Conservation (phyloP, 371 early-diverging fungal species). For the Mucor piriformis region DNA sequence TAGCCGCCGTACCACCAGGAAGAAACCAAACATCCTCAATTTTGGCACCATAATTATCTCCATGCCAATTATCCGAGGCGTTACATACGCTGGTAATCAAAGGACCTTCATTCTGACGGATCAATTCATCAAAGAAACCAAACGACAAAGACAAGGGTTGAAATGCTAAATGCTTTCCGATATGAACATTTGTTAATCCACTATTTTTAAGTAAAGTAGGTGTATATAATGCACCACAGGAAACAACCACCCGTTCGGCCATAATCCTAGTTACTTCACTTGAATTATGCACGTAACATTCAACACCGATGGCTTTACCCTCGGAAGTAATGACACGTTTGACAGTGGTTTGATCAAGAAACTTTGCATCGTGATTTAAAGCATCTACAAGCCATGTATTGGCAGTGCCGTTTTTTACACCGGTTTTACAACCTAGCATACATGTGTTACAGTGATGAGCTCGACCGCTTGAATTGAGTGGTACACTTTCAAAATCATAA, state of each 20-base stretch:
- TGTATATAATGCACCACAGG: constrained; percentile 67
- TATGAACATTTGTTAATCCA: constrained; percentile 66
- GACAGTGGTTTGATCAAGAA: constrained; percentile 62
- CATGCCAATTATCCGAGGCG: constrained; percentile 27
- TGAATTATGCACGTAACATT: constrained; percentile 23
- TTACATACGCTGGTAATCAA: constrained; percentile 54
- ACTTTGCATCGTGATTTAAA: constrained; percentile 54
- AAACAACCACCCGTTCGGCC: constrained; percentile 60
- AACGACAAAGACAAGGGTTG: constrained; percentile 39
- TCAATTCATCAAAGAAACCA: constrained; percentile 53
- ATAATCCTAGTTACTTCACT: constrained; percentile 13
- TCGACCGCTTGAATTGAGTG: constrained; percentile 67
- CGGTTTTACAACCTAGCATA: constrained; percentile 67
- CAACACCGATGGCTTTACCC: constrained; percentile 51
- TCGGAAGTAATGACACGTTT: constrained; percentile 51
- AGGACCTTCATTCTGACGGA: constrained; percentile 57
- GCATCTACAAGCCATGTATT: constrained; percentile 75
- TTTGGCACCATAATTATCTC: constrained; percentile 63
- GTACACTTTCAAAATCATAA: constrained; percentile 56
- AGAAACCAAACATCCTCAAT: constrained; percentile 59
- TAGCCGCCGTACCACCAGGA: constrained; percentile 39
- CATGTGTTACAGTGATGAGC: constrained; percentile 73
- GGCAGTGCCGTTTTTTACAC: constrained; percentile 68
- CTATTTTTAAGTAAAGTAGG: constrained; percentile 64
- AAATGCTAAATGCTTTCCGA: constrained; percentile 60